Evolutionary conservation across 2,329 filamentous ascomycete genomes (phyloP).

Genomic region (Neospermospora avenae): DNA sequence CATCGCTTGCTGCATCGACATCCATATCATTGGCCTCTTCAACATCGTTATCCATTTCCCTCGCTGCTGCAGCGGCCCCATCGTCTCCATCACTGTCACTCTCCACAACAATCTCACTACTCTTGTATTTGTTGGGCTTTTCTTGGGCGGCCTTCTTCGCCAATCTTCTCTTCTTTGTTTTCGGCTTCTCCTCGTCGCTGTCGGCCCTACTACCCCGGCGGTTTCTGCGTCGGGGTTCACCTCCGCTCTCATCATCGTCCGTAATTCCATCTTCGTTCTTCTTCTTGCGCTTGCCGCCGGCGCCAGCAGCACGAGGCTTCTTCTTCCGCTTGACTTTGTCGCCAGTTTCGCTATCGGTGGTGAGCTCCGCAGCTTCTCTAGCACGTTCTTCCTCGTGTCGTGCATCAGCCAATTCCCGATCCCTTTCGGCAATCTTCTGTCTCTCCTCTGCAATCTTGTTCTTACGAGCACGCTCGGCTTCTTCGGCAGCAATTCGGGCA

Average conservation of each 20-base stretch:
- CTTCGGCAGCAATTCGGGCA: constrained; percentile 63
- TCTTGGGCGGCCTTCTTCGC: constrained; percentile 31
- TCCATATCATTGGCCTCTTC: constrained; percentile 22
- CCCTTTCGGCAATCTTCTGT: constrained; percentile 72
- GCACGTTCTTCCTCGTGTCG: constrained; percentile 67
- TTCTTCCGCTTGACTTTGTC: constrained; percentile 79
- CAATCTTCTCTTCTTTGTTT: constrained; percentile 35
- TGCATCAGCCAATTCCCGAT: constrained; percentile 68
- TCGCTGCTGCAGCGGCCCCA: constrained; percentile 30
- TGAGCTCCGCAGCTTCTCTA: constrained; percentile 73
- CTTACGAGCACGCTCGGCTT: constrained; percentile 69
- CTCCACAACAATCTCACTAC: constrained; percentile 36
- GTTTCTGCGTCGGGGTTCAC: constrained; percentile 27
- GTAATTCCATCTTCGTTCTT: constrained; percentile 37
- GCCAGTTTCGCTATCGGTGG: constrained; percentile 77
- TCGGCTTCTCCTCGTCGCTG: constrained; percentile 37
- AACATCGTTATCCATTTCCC: constrained; percentile 30
- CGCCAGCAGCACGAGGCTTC: constrained; percentile 43
- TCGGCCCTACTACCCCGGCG: constrained; percentile 28
- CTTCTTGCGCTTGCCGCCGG: constrained; percentile 41
- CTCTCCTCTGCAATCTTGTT: constrained; percentile 85
- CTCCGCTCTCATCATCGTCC: constrained; percentile 34
- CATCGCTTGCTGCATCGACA: constrained; percentile 25
- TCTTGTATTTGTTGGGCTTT: constrained; percentile 35
- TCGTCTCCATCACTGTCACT: constrained; percentile 35